Conservation (phyloP, 2,329 filamentous ascomycete genomes). For the Epichloe gansuensis region DNA sequence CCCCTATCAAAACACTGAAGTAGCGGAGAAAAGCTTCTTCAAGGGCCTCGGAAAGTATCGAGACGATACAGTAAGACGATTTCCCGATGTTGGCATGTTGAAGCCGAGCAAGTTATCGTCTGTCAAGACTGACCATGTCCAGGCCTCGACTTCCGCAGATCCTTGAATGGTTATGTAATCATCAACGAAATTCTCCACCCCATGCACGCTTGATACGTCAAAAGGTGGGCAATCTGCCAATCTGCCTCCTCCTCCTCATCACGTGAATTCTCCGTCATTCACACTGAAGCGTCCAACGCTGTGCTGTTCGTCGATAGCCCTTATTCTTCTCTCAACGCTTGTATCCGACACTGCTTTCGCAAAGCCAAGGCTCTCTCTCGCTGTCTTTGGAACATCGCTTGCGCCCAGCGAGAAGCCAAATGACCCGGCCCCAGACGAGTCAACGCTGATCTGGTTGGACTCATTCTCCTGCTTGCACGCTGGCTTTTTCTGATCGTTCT, state of each 20-base stretch:
- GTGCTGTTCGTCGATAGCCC: neutral
- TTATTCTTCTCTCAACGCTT: neutral
- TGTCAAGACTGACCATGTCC: no score
- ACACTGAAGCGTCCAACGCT: neutral
- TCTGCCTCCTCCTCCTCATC: neutral
- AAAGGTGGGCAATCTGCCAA: neutral
- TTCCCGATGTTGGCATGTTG: no score
- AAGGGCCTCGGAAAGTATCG: no score
- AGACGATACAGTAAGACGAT: no score
- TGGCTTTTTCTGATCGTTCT: constrained; percentile 16
- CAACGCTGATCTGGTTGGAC: constrained; percentile 31
- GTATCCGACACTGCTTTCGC: neutral
- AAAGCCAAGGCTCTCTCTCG: neutral
- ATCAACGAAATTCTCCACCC: constrained; percentile 1
- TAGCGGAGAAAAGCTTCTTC: no score
- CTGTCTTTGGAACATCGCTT: neutral
- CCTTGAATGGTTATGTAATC: constrained; percentile 2
- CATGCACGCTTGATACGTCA: no score
- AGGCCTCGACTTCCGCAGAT: no score
- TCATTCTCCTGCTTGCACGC: constrained; percentile 23
- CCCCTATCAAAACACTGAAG: no score
- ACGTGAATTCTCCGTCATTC: neutral
- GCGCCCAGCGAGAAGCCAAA: constrained; percentile 8
- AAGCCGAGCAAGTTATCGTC: no score
- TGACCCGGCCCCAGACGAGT: constrained; percentile 22